Evolutionary conservation across 441 rosid species (phyloP).

Genomic region (Brassica hybrid): DNA sequence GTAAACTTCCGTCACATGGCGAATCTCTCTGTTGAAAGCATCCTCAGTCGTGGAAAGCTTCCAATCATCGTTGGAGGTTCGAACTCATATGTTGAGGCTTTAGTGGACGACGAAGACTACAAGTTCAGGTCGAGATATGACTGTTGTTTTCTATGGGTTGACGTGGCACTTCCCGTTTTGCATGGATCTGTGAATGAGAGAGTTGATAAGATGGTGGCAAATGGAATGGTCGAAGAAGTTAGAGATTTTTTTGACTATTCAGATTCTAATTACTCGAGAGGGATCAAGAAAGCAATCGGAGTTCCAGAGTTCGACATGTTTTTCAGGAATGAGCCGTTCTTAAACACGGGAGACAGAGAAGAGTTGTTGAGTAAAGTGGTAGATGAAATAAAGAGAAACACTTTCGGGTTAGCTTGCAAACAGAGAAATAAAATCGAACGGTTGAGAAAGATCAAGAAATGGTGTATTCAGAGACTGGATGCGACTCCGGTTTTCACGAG

Average conservation of each 20-base stretch:
- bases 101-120: conserved; percentile 37
- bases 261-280: conserved; percentile 51
- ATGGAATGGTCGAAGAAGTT: conserved; percentile 45
- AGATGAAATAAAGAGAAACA: conserved; percentile 59
- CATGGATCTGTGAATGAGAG: conserved; percentile 35
- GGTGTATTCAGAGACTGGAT: conserved; percentile 70
- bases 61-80: conserved; percentile 50
- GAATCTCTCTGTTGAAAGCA: conserved; percentile 46
- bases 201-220: conserved; percentile 49
- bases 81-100: conserved; percentile 43
- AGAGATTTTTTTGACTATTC: conserved; percentile 46
- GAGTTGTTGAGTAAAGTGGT: conserved; percentile 54
- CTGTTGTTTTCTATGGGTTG: conserved; percentile 51
- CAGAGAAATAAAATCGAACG: conserved; percentile 69
- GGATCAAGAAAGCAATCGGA: conserved; percentile 74
- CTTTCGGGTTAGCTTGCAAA: conserved; percentile 54
- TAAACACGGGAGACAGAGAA: conserved; percentile 35
- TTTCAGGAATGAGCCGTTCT: conserved; percentile 51
- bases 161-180: conserved; percentile 43
- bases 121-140: conserved; percentile 43
- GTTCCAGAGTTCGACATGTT: conserved; percentile 67
- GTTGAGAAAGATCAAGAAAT: conserved; percentile 53
- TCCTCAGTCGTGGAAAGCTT: conserved; percentile 43
- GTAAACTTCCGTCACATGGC: conserved; percentile 58
- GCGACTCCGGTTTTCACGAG: conserved; percentile 60